Base-by-base conservation (phyloP, 2,329 filamentous ascomycete species). In the Colletotrichum magnum region DNA sequence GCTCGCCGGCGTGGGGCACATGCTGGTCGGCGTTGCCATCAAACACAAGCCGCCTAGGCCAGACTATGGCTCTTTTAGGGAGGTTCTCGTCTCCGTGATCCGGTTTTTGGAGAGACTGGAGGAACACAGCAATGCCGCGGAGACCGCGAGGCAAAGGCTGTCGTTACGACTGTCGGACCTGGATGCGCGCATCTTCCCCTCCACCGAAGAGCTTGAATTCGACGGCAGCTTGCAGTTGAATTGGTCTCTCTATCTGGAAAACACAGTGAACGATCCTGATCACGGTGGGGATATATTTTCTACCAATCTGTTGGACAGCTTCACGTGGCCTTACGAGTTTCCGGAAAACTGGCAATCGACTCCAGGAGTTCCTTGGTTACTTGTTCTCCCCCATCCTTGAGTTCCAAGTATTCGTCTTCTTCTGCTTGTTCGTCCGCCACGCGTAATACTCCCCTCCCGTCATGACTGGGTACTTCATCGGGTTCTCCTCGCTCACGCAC, bases 391-490 rank as follows among this genome's bases (percentile, higher is more conserved):
- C 58, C 51, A 28, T 7, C 58, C 4, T 54, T 2, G 36, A 63
- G 21, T 50, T 71, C 45, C 24, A 51, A 13, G 57, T 52, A 28
- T 61, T 53, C 5, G 58, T 61, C 4, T 50, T 26, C 54, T 72
- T 64, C 52, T 72, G 71, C 28, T 66, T 74, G 15, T 89, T 76
- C 3, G 26, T 80, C 74, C 73, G 61, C 68, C 71, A 76, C 2
- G 53, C 54, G 43, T 77, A 79, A 62, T 80, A 79, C 62, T 80
- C 77, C 1, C 77, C 78, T 3, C 74, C 75, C 3, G 75, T 80
- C 73, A 79, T 77, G 7, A 76, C 54, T 0, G 76, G 76, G 58
- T 80, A 80, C 68, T 79, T 80, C 69, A 77, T 76, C 16, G 75
- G 77, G 54, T 77, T 79, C 0, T 64, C 65, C n/a, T 72, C 73